Evolutionary conservation across 495 filamentous ascomycete genomes (phyloP), one percentile per base, ranked within the genome.

Genomic region (Aspergillus bertholletiae): DNA sequence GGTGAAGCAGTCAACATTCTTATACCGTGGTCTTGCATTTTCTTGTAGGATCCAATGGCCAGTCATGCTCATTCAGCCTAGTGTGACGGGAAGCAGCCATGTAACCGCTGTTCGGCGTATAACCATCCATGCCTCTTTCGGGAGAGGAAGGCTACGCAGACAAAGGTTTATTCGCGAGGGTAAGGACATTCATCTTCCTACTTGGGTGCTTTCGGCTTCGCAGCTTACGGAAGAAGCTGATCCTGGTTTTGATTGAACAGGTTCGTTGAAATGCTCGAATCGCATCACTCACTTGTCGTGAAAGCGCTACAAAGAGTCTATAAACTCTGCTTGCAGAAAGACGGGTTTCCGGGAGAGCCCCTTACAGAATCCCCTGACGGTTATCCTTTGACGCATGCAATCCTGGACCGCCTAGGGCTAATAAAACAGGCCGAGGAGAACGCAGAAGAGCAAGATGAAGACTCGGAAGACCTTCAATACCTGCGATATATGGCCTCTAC

Each of bases 51-150:
- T 45, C 24, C 3, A 35, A 13, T 28, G 41, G 43, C 34, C 46
- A 30, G 39, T 28, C 21, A 44, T 54, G 47, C 61, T 66, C 22
- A 66, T 37, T 51, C 15, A 24, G 46, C 18, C 9, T 50, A 78
- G 75, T 78, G 75, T 57, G 75, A 78, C 65, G 75, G 75, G 32
- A 76, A 74, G 46, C 75, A 78, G 45, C 75, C 75, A 30, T 78
- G 75, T 61, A 75, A 74, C 53, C 74, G 75, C 27, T 78, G 75
- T 54, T 74, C 73, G 9, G 68, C 74, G 39, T 74, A 75, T 55
- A 78, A 78, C 49, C 75, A 76, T 34, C 71, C 72, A 18, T 78
- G 75, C 56, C 64, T 78, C 9, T 78, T 78, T 56, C 71, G 75
- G 4, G 75, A 78, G 51, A 66, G 73, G 53, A 78, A 78, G 49